Base-by-base conservation (phyloP, 2,329 filamentous ascomycete genomes). In the Aspergillus fumigatiaffinis region DNA sequence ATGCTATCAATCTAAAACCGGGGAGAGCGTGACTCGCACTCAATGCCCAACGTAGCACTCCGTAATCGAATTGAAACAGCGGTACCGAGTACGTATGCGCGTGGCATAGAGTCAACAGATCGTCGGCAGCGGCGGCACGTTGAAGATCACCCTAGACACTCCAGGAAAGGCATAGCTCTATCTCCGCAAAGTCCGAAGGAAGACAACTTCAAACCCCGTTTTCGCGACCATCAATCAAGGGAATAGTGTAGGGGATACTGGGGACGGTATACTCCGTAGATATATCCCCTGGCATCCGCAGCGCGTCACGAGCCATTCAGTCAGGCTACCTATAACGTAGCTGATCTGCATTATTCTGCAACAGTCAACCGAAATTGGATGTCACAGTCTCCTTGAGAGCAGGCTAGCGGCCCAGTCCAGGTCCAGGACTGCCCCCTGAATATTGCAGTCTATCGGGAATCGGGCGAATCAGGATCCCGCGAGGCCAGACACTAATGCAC, bases 401-500 rank as follows among this genome's bases (percentile, higher is more conserved):
- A 14, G 32, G 25, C 25, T 26, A 26, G 6, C 6, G 4, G 25
- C 3, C 32, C 32, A 38, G 32, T n/a, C 32, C 32, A 38, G 32
- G 32, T 17, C 4, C 32, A 14, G 23, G 14, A 14, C 10, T 6
- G 2, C 20, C 44, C 44, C 44, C 23, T 47, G 44, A 47, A 47
- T 47, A 47, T 17, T 47, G 44, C 44, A 26, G 29, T 52, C 53
- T 38, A 56, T 60, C 29, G 41, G 35, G 20, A 26, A 25, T 20
- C 51, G 17, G 44, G 49, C 60, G 51, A 56, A 62, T 60, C 42
- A 57, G 25, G 28, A 46, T 7, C 50, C 21, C 32, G 8, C 21
- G 35, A 28, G 26, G 38, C 50, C 56, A 47, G 44, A 26, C 44
- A 58, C 62, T 62, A 64, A 64, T 64, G 62, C 62, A 64, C 53